Evolutionary conservation across 2,329 filamentous ascomycete species (phyloP).

Genomic region (Cordyceps fumosorosea): DNA sequence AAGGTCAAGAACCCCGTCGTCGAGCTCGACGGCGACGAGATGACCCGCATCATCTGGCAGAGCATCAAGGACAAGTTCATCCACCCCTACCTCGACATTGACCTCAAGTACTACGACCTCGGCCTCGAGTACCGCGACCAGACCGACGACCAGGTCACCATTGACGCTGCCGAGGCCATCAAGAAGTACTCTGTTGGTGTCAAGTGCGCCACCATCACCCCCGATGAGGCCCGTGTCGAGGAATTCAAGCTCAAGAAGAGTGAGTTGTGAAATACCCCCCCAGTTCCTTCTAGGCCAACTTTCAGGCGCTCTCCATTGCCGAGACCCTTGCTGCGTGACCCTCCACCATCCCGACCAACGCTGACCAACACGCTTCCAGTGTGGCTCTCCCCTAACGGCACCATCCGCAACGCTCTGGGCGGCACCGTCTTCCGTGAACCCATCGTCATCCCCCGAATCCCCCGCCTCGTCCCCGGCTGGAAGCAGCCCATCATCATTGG

Average conservation of each 20-base stretch:
- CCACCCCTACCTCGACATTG: constrained; percentile 89
- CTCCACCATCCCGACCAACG: neutral
- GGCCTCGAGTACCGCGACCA: constrained; percentile 91
- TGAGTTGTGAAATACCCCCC: constrained; percentile 37
- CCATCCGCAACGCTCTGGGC: constrained; percentile 66
- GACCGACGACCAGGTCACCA: constrained; percentile 92
- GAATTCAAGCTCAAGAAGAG: constrained; percentile 99
- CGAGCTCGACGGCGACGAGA: constrained; percentile 90
- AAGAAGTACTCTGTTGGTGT: constrained; percentile 98
- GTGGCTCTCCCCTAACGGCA: constrained; percentile 98
- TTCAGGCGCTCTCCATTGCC: neutral
- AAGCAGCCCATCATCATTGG: constrained; percentile 99
- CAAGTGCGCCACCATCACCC: constrained; percentile 99
- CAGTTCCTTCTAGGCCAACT: neutral
- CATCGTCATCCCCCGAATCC: constrained; percentile 90
- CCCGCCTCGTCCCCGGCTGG: constrained; percentile 92
- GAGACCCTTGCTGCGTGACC: neutral
- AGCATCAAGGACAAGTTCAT: constrained; percentile 99
- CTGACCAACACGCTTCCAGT: constrained; percentile 43
- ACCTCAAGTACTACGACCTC: constrained; percentile 96
- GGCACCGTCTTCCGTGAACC: constrained; percentile 99
- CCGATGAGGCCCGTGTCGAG: constrained; percentile 91
- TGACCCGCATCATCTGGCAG: constrained; percentile 99
- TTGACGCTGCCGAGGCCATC: constrained; percentile 93
- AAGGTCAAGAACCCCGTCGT: constrained; percentile 99